Conservation (phyloP, 129 eudicot genomes). For the Logfia minima region DNA sequence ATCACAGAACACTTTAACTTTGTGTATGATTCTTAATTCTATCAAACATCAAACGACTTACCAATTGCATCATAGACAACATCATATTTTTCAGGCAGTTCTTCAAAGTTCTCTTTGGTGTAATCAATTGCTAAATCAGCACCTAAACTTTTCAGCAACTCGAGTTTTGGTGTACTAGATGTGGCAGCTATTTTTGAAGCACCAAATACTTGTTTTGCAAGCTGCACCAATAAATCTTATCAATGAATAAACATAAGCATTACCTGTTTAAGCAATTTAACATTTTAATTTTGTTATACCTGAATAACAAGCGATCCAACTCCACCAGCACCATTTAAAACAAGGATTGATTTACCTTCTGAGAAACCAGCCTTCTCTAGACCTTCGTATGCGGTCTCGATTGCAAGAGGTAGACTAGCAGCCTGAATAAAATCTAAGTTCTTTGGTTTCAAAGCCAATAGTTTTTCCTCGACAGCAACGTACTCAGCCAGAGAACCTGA, state of each 20-base stretch:
- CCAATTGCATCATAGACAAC: constrained; percentile 44
- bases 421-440: constrained; percentile 35
- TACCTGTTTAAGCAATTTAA: not conserved
- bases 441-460: constrained; percentile 43
- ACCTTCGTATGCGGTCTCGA: constrained; percentile 49
- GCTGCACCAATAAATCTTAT: constrained; percentile 27
- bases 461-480: constrained; percentile 44
- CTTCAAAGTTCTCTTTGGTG: constrained; percentile 43
- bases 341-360: constrained; percentile 38
- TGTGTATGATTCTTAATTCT: constrained; percentile 18
- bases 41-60: constrained; percentile 10
- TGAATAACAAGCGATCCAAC: constrained; percentile 44
- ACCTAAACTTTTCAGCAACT: constrained; percentile 42
- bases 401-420: constrained; percentile 47
- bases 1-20: not conserved
- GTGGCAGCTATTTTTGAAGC: constrained; percentile 46
- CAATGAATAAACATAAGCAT: constrained; percentile 10
- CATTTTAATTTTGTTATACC: constrained; percentile 26
- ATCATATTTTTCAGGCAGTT: constrained; percentile 43
- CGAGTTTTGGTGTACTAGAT: constrained; percentile 36
- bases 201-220: constrained; percentile 44
- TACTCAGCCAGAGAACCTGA: constrained; percentile 45
- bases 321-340: constrained; percentile 44
- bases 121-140: constrained; percentile 49
- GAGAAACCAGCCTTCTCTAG: constrained; percentile 35